Percentiles rank a stretch among this genome's conserved stretches.
These are phyloP conservation scores for Euphorbia pulcherrima DNA, from an alignment of 345 rosid species.

Conservation along the genomic window DNA sequence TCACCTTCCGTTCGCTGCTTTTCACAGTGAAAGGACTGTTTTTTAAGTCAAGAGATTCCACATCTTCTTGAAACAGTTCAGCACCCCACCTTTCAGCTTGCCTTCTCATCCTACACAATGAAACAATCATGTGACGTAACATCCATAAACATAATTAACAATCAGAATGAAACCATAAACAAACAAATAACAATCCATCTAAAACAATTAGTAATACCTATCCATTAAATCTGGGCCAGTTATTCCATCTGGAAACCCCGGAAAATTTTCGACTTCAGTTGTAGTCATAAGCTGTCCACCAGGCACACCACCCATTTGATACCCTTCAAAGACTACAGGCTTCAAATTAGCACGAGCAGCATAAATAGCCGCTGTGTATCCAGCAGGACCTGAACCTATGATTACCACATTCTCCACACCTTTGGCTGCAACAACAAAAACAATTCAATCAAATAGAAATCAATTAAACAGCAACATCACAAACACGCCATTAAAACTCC, in stretches of 20 bases:
- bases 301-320: slow-evolving; percentile 95
- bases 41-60: slow-evolving; percentile 67
- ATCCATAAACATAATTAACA: neutral
- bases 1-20: slow-evolving; percentile 89
- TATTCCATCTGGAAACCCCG: slow-evolving; percentile 96
- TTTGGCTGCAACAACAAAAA: slow-evolving; percentile 43
- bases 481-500: neutral
- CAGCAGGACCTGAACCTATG: slow-evolving; percentile 97
- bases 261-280: slow-evolving; percentile 95
- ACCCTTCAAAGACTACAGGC: slow-evolving; percentile 93
- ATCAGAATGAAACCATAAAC: neutral
- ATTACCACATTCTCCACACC: slow-evolving; percentile 83
- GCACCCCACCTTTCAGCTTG: slow-evolving; percentile 99
- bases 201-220: slow-evolving; percentile 35
- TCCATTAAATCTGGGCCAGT: slow-evolving; percentile 99
- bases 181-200: neutral
- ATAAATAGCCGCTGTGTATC: slow-evolving; percentile 93
- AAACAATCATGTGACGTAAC: slow-evolving; percentile 1
- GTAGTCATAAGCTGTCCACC: slow-evolving; percentile 99
- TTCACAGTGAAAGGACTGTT: slow-evolving; percentile 67
- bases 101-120: slow-evolving; percentile 62
- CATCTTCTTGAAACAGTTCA: slow-evolving; percentile 86
- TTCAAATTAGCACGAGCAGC: slow-evolving; percentile 99
- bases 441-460: neutral
- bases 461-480: neutral